phyloP scores from a whole-genome alignment of 2,329 filamentous ascomycete species.

The Botrytis cinerea region DNA sequence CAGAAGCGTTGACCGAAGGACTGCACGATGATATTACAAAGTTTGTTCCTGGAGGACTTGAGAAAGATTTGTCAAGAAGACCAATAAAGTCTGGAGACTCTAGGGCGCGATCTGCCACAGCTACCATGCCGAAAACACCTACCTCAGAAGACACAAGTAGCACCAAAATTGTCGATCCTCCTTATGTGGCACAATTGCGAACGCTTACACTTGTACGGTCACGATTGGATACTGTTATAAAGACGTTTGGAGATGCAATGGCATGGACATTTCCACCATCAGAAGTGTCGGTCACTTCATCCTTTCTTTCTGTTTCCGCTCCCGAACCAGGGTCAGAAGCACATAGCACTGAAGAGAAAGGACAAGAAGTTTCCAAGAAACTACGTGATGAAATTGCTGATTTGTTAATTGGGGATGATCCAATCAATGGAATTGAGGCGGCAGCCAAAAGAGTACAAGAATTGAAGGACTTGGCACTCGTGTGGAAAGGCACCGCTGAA shows the following conservation, averaged over 20 bases:
- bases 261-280: slow-evolving; percentile 90
- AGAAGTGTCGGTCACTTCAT: slow-evolving; percentile 79
- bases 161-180: slow-evolving; percentile 51
- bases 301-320: slow-evolving; percentile 86
- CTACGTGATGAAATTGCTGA: slow-evolving; percentile 71
- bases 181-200: slow-evolving; percentile 75
- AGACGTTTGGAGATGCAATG: slow-evolving; percentile 92
- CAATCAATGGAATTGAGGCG: slow-evolving; percentile 68
- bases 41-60: slow-evolving; percentile 62
- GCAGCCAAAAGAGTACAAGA: slow-evolving; percentile 75
- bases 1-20: slow-evolving; percentile 73
- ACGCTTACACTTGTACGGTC: slow-evolving; percentile 79
- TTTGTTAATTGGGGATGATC: slow-evolving; percentile 62
- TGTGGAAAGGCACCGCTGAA: slow-evolving; percentile 96
- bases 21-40: slow-evolving; percentile 70
- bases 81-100: slow-evolving; percentile 34
- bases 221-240: slow-evolving; percentile 86
- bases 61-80: slow-evolving; percentile 34
- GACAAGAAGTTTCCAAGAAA: slow-evolving; percentile 73
- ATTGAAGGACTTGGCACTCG: slow-evolving; percentile 70
- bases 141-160: slow-evolving; percentile 32
- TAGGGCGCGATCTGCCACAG: slow-evolving; percentile 36
- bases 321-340: slow-evolving; percentile 69
- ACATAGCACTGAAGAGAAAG: slow-evolving; percentile 80
- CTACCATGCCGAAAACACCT: slow-evolving; percentile 36